Evolutionary conservation across 163 green algal genomes (phyloP).

Genomic region (Chlorella variabilis): DNA sequence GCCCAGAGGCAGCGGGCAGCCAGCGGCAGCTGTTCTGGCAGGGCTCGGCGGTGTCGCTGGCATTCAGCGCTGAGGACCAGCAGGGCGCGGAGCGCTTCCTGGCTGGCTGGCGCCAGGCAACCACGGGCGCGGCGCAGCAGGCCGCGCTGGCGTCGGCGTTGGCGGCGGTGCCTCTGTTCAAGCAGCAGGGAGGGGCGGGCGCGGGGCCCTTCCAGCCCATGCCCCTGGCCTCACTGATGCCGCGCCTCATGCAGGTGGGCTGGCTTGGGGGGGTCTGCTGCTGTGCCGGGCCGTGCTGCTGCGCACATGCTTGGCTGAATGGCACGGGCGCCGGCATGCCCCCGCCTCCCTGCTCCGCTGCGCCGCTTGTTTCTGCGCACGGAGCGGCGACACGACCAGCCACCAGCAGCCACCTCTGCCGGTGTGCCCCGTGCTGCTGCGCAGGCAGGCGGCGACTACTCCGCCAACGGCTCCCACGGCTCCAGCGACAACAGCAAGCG

Average conservation of each 20-base stretch:
- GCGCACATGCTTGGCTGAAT: no score
- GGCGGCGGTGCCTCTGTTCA: conserved; percentile 14
- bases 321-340: no score
- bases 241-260: conserved; percentile 19
- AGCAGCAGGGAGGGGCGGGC: background rate
- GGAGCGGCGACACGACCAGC: no score
- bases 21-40: conserved; percentile 29
- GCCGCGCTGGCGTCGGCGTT: background rate
- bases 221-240: conserved; percentile 4
- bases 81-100: conserved; percentile 7
- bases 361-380: background rate
- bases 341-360: background rate
- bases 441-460: background rate
- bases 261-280: background rate
- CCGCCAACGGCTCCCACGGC: background rate
- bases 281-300: background rate
- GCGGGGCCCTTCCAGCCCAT: conserved; percentile 5
- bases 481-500: background rate
- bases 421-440: background rate
- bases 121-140: background rate
- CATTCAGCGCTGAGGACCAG: conserved; percentile 23
- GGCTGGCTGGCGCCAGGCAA: background rate
- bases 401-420: background rate
- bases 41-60: background rate
- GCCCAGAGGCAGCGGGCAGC: background rate